A percentile compares a stretch with the other conserved stretches of the same genome.
phyloP scores from a whole-genome alignment of 441 rosid genomes.

The Brassica balearica region DNA sequence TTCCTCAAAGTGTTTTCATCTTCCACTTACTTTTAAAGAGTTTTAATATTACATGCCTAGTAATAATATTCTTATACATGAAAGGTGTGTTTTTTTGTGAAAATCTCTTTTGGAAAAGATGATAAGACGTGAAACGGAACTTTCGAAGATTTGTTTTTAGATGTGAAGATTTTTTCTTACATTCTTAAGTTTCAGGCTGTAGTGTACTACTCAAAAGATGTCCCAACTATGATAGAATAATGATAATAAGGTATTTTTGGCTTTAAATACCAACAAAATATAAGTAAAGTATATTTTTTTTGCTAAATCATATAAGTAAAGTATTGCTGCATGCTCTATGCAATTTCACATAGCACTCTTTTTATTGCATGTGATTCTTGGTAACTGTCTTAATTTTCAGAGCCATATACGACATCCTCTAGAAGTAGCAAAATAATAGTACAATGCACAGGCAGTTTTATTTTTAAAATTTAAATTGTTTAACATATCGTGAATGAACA shows the following conservation, averaged over 20 bases:
- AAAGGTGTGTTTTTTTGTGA: conserved; percentile 1
- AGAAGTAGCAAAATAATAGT: background rate
- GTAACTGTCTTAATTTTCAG: conserved; percentile 18
- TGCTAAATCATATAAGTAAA: background rate
- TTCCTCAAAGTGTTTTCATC: conserved; percentile 34
- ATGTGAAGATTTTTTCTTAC: conserved; percentile 27
- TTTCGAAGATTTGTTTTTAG: conserved; percentile 38
- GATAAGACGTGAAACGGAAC: conserved; percentile 40
- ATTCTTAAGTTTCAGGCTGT: conserved; percentile 28
- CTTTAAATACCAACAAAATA: background rate
- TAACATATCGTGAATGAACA: background rate
- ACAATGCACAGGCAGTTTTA: background rate
- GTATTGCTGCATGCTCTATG: conserved; percentile 20
- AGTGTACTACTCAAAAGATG: conserved; percentile 24
- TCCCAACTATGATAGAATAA: conserved; percentile 19
- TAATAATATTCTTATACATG: conserved; percentile 28
- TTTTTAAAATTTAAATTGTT: background rate
- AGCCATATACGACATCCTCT: conserved; percentile 17
- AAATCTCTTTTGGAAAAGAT: conserved; percentile 38
- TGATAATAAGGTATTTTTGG: background rate
- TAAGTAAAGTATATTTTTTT: background rate
- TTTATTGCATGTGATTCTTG: conserved; percentile 32
- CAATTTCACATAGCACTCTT: conserved; percentile 14
- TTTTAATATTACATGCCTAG: conserved; percentile 23
- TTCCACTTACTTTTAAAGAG: conserved; percentile 31